Base-by-base conservation (phyloP, 306 rosid species). In the Cucumis hystrix region DNA sequence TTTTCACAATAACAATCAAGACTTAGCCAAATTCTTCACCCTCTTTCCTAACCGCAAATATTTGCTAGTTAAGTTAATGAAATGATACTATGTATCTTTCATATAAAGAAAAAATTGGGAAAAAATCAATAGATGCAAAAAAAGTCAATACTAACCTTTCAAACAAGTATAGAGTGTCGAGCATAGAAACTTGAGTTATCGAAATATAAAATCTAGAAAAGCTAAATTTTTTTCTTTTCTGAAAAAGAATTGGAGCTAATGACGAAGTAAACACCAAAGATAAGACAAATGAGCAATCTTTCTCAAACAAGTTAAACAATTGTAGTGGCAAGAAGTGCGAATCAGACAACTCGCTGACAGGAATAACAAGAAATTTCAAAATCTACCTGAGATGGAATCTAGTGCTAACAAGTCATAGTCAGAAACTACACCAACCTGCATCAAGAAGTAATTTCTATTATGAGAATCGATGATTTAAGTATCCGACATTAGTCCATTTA, bases 381-480 rank as follows among this genome's bases (percentile, higher is more conserved):
- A 62, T 35, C 11, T 85, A 95, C 98, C 98, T 79, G 91, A 89
- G 81, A 95, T 88, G 58, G 97, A 87, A 76, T 95, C 98, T 85
- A 95, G 81, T 71, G 98, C 98, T 81, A 92, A 86, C 84, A 95
- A 85, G 84, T 95, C 98, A 47, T 90, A 95, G 76, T 95, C 98
- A 28, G 98, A 95, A 84, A 95, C 91, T 79, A 95, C 92, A 67
- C 98, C 98, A 74, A 95, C 97, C 98, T 95, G 87, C 88, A 80
- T 43, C 76, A 71, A 30, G 69, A 79, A 77, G 79, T 62, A 83
- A 73, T 37, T 62, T 77, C 17, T 56, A 70, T 21, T 47, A 14
- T 23, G 9, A 45, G 75, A 8, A 14, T 70, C 8, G 4, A 47
- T 47, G 60, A 71, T 71, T 71, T 25, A 15, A 14, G 7, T 41